These are phyloP conservation scores for Tuber microsphaerosporum DNA, from an alignment of 495 filamentous ascomycete species.

Conservation along the genomic window DNA sequence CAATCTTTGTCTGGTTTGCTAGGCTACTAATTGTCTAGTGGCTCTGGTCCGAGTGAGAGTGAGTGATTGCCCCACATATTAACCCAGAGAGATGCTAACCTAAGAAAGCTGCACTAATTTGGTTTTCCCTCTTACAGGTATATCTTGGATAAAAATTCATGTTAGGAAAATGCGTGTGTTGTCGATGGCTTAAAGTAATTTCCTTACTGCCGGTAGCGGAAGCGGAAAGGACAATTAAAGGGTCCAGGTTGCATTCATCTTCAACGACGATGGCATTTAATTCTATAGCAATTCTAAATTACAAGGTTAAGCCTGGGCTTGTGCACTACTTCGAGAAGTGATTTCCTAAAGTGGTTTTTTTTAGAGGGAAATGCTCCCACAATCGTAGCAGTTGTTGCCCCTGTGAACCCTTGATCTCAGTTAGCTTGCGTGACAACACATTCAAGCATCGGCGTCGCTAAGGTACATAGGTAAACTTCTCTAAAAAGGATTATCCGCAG, in stretches of 20 bases:
- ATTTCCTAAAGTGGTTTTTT: not conserved
- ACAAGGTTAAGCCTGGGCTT: not conserved
- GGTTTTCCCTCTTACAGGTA: not conserved
- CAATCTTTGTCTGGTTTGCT: conserved; percentile 17
- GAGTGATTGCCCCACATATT: conserved; percentile 16
- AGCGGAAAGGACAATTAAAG: not conserved
- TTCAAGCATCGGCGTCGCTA: not conserved
- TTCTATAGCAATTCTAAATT: not conserved
- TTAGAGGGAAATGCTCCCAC: not conserved
- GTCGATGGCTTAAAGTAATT: not conserved
- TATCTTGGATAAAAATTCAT: not conserved
- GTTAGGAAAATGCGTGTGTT: not conserved
- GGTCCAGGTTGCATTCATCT: not conserved
- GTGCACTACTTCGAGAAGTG: not conserved
- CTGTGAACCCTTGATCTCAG: not conserved
- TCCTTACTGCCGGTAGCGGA: not conserved
- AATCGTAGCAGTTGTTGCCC: not conserved
- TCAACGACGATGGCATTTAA: not conserved
- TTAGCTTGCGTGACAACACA: not conserved
- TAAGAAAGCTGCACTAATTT: not conserved
- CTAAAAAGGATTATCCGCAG: not conserved
- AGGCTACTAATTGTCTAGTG: conserved; percentile 18
- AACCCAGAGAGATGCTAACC: not conserved
- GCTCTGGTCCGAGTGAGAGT: conserved; percentile 23
- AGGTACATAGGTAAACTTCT: not conserved